Conservation (phyloP, 129 eudicot species). For the Deinandra increscens region DNA sequence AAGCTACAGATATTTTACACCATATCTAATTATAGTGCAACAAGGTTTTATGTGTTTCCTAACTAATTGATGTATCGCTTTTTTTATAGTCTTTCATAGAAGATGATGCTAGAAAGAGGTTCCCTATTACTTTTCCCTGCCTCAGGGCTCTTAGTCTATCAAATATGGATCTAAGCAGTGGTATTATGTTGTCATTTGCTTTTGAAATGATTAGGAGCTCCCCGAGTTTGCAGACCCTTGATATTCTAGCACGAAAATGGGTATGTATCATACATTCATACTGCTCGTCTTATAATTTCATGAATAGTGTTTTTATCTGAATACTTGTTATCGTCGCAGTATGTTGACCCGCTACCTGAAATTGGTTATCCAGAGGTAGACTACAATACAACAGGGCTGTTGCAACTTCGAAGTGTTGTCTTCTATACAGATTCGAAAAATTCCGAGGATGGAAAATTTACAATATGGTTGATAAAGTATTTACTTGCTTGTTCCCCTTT, state of each 20-base stretch:
- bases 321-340: not conserved
- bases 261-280: not conserved
- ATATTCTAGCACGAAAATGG: not conserved
- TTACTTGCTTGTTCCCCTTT: too few species aligned
- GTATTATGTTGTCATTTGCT: not conserved
- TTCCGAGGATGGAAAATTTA: too few species aligned
- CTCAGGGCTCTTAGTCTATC: not conserved
- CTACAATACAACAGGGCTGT: too few species aligned
- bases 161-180: not conserved
- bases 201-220: slow-evolving; percentile 2
- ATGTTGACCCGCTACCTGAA: too few species aligned
- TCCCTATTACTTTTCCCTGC: not conserved
- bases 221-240: slow-evolving; percentile 10
- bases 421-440: too few species aligned
- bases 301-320: not conserved
- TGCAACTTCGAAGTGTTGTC: not conserved
- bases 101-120: not conserved
- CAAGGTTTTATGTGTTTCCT: not conserved
- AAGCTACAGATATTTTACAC: too few species aligned
- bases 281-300: not conserved
- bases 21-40: too few species aligned
- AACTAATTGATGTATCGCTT: not conserved
- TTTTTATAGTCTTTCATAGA: not conserved
- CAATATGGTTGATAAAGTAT: too few species aligned
- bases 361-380: too few species aligned